These are phyloP conservation scores for Hamigera avellanea DNA, from an alignment of 495 filamentous ascomycete genomes.

Conservation along the genomic window DNA sequence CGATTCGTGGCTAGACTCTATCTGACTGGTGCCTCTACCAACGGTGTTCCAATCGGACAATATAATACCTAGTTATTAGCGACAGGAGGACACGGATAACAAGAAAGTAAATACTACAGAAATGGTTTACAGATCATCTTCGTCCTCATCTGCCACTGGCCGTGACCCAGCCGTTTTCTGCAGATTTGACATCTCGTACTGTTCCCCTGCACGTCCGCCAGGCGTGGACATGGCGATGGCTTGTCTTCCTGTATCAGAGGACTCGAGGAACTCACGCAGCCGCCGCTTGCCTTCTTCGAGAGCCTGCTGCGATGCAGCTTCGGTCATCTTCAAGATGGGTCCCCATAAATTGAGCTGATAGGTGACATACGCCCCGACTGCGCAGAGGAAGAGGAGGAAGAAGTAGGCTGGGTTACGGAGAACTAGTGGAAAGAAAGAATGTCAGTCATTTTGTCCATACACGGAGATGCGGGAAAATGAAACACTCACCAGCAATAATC, in stretches of 20 bases:
- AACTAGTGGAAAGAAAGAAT: conserved; percentile 41
- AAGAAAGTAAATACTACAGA: conserved; percentile 9
- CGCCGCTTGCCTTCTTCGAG: conserved; percentile 81
- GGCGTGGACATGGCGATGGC: conserved; percentile 58
- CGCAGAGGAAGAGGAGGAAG: conserved; percentile 68
- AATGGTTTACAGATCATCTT: conserved; percentile 30
- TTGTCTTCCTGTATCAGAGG: conserved; percentile 65
- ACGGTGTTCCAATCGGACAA: no score
- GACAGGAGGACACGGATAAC: conserved; percentile 56
- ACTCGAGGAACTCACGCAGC: conserved; percentile 76
- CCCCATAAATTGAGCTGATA: conserved; percentile 92
- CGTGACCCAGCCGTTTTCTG: conserved; percentile 15
- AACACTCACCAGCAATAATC: conserved; percentile 68
- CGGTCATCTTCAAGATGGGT: conserved; percentile 86
- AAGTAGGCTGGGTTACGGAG: conserved; percentile 89
- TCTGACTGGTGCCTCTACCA: no score
- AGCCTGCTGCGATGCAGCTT: conserved; percentile 78
- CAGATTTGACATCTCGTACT: conserved; percentile 37
- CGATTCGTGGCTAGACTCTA: no score
- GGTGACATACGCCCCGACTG: conserved; percentile 69
- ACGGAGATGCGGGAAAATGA: conserved; percentile 1
- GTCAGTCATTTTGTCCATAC: background rate
- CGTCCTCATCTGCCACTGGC: conserved; percentile 17
- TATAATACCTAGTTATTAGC: no score
- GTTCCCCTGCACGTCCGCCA: conserved; percentile 16